Evolutionary conservation across 139 green algal genomes (phyloP).

Genomic region (Nannochloris sp.): DNA sequence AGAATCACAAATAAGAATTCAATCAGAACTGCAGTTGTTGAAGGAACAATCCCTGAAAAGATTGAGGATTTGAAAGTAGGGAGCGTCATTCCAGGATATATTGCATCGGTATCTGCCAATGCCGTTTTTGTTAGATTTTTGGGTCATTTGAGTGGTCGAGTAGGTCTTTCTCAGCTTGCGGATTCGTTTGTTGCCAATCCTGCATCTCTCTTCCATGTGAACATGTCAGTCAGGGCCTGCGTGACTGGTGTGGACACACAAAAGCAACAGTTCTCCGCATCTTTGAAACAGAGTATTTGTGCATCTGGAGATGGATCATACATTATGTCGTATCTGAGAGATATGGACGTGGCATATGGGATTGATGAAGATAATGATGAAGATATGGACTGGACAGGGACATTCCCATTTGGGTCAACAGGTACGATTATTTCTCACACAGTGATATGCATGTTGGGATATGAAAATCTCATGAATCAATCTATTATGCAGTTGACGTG

Average conservation of each 20-base stretch:
- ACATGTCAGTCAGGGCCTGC: conserved; percentile 63
- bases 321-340: conserved; percentile 35
- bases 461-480: background rate
- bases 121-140: conserved; percentile 82
- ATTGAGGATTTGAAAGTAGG: conserved; percentile 39
- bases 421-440: too few species aligned
- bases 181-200: conserved; percentile 74
- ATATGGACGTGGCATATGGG: conserved; percentile 31
- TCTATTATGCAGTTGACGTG: conserved; percentile 15
- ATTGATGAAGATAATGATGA: conserved; percentile 16
- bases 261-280: conserved; percentile 33
- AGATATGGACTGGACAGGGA: conserved; percentile 8
- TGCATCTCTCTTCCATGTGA: conserved; percentile 38
- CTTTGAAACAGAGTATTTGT: conserved; percentile 54
- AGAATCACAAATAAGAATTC: conserved; percentile 56
- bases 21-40: conserved; percentile 38
- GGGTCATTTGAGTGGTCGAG: conserved; percentile 59
- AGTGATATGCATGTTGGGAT: too few species aligned
- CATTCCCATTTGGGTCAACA: conserved; percentile 11
- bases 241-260: conserved; percentile 35
- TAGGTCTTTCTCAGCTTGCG: conserved; percentile 62
- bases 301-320: conserved; percentile 26
- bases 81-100: conserved; percentile 60
- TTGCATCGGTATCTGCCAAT: conserved; percentile 58
- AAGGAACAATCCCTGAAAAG: conserved; percentile 25